Evolutionary conservation across 1,139 yeast species (phyloP), one percentile per base, ranked within the genome.

Genomic region (Kurtzmaniella natalensis): DNA sequence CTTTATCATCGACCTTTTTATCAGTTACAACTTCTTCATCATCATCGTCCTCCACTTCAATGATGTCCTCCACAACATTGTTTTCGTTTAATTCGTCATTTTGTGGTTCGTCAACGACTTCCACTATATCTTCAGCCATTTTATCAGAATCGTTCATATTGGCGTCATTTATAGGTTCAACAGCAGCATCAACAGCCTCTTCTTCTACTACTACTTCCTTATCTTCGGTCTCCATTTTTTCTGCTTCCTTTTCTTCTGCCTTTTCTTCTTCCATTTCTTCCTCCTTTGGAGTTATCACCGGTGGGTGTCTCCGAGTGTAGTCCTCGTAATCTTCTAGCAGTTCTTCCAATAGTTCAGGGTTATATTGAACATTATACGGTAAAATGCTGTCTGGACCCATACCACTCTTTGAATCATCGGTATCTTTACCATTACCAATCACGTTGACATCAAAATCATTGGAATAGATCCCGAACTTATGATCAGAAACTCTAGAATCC

Each of bases 291-390:
- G n/a, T 13, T n/a, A 18, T 6, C 11, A 18, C 13, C 16, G 20
- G 29, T 17, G 29, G 29, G 11, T 31, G 14, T 14, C 23, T 17
- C 21, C n/a, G 6, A 7, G 30, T 28, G 17, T 26, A 34, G 23
- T 32, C 37, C 16, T 36, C 37, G 14, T 37, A 32, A 10, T 35
- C 30, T 15, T 39, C 34, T 18, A 30, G 27, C n/a, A 33, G 31
- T 22, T 31, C 34, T 4, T 33, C 38, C 2, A 52, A 37, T 19
- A 62, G 43, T 11, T 39, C 37, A 13, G 43, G 45, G 26, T 50
- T 47, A 39, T 63, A 63, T 34, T 46, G 44, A n/a, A 61, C 30
- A 34, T 63, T 63, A 39, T 61, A 62, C 0, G 70, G 68, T 23
- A 62, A 46, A 8, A 26, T 34, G 39, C 36, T 14, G 20, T 30